Conservation (phyloP, 2,329 filamentous ascomycete species). For the Diaporthe helianthi region DNA sequence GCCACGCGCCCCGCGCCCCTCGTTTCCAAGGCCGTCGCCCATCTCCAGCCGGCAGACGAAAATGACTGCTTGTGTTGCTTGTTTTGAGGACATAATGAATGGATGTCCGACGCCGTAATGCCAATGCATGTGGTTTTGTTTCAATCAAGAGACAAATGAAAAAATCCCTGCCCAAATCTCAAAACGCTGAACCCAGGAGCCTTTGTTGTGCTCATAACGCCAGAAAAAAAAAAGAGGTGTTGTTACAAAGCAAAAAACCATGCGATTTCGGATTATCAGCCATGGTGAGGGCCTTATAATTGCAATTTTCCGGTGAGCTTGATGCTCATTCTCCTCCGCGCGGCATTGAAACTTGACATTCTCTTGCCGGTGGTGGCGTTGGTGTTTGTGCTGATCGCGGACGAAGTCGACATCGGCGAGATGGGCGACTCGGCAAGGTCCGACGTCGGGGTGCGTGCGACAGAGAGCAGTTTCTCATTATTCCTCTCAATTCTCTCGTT, state of each 20-base stretch:
- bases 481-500: conserved; percentile 40
- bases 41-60: conserved; percentile 4
- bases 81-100: conserved; percentile 25
- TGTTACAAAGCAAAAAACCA: conserved; percentile 1
- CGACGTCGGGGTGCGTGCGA: conserved; percentile 5
- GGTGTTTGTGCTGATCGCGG: conserved; percentile 23
- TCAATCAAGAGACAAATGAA: background rate
- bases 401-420: conserved; percentile 31
- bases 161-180: background rate
- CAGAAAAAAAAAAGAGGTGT: too few relatives aligned
- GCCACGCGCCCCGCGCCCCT: background rate
- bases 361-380: conserved; percentile 30
- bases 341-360: conserved; percentile 30
- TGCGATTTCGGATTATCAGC: background rate
- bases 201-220: conserved; percentile 20
- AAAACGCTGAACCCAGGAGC: conserved; percentile 1
- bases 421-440: conserved; percentile 29
- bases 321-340: conserved; percentile 33
- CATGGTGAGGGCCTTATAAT: background rate
- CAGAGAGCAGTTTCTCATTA: conserved; percentile 19
- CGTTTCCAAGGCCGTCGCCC: conserved; percentile 19
- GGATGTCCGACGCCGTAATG: conserved; percentile 28
- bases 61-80: conserved; percentile 8
- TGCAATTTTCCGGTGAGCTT: conserved; percentile 34
- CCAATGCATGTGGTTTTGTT: conserved; percentile 19